Percentiles rank a stretch among this genome's conserved stretches.
Conservation (phyloP, 345 rosid genomes). For the Euphorbia peplus region DNA sequence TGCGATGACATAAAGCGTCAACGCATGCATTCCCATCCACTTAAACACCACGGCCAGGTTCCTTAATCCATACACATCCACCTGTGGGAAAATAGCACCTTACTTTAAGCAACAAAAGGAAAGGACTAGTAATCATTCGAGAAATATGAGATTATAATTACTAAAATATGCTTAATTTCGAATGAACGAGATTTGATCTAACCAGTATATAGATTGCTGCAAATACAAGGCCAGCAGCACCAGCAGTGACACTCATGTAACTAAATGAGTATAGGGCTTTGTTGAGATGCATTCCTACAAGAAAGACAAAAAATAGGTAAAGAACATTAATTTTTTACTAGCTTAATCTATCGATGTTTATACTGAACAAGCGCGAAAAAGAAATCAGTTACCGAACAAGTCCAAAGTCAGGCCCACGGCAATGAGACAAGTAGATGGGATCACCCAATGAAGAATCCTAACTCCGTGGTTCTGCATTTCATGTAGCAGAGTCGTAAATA, state of each 20-base stretch:
- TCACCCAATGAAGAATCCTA: slow-evolving; percentile 55
- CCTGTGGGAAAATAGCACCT: slow-evolving; percentile 38
- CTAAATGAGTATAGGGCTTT: slow-evolving; percentile 81
- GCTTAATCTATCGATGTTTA: neutral
- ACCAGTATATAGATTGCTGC: slow-evolving; percentile 67
- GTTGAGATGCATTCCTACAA: slow-evolving; percentile 73
- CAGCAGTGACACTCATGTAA: slow-evolving; percentile 70
- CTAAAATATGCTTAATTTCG: neutral
- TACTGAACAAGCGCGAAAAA: neutral
- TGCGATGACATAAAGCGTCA: slow-evolving; percentile 52
- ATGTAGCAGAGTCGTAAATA: neutral
- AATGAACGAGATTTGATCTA: slow-evolving; percentile 11
- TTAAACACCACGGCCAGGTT: slow-evolving; percentile 46
- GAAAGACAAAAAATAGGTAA: neutral
- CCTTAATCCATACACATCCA: slow-evolving; percentile 57
- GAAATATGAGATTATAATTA: neutral
- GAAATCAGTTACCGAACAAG: slow-evolving; percentile 43
- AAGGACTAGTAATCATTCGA: neutral
- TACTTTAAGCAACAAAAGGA: no score
- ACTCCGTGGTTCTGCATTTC: slow-evolving; percentile 61
- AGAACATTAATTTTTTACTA: neutral
- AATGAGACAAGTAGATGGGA: slow-evolving; percentile 50
- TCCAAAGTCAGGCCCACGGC: slow-evolving; percentile 51
- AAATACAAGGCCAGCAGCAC: slow-evolving; percentile 73
- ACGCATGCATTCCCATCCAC: slow-evolving; percentile 86